Evolutionary conservation across 805 yeast species (phyloP).

Genomic region (Teunomyces gatunensis): DNA sequence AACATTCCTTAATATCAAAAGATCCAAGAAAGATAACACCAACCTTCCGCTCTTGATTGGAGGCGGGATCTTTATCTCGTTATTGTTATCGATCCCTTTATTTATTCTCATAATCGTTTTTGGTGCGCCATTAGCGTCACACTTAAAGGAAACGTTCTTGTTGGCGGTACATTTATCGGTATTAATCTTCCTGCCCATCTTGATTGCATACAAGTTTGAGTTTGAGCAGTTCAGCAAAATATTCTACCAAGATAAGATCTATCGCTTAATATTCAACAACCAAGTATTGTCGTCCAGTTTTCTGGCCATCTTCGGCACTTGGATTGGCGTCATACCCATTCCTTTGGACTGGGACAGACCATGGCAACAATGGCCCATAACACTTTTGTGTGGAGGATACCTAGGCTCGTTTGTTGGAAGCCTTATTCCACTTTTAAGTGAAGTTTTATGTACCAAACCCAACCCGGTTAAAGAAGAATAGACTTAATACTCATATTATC

Average conservation of each 20-base stretch:
- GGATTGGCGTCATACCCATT: constrained; percentile 92
- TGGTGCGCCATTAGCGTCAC: constrained; percentile 75
- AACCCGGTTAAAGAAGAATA: not conserved
- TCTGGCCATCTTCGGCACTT: constrained; percentile 58
- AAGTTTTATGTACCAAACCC: not conserved
- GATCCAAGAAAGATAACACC: constrained; percentile 3
- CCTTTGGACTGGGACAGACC: constrained; percentile 97
- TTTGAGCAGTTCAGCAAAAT: constrained; percentile 31
- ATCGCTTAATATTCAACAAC: constrained; percentile 29
- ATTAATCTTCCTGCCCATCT: constrained; percentile 62
- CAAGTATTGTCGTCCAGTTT: constrained; percentile 26
- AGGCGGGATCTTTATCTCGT: constrained; percentile 29
- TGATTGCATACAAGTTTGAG: constrained; percentile 53
- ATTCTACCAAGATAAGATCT: constrained; percentile 20
- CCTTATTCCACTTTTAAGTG: constrained; percentile 5
- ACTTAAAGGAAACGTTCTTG: constrained; percentile 52
- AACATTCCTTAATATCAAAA: not conserved
- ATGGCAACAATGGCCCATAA: constrained; percentile 96
- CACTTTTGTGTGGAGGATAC: constrained; percentile 76
- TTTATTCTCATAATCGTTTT: constrained; percentile 51
- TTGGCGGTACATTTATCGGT: constrained; percentile 61
- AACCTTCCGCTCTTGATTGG: constrained; percentile 12
- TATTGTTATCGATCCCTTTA: constrained; percentile 36
- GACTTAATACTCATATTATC: not conserved
- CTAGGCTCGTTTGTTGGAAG: constrained; percentile 69